Conservation (phyloP, 2,329 filamentous ascomycete genomes). For the Exserohilum turcica region DNA sequence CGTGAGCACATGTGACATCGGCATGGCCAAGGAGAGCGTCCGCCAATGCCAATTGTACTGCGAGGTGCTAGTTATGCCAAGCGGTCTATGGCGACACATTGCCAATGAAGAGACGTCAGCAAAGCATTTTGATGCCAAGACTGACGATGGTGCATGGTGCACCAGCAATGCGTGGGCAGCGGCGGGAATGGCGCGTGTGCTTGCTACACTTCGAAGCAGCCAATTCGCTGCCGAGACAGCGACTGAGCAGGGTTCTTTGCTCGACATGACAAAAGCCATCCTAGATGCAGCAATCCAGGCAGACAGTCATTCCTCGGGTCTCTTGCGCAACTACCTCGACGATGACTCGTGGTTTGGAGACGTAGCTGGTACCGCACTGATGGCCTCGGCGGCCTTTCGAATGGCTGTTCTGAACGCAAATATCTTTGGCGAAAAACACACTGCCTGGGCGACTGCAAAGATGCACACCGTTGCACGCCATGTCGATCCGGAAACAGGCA, state of each 20-base stretch:
- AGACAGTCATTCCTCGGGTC: slow-evolving; percentile 45
- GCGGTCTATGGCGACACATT: slow-evolving; percentile 55
- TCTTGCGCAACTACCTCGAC: slow-evolving; percentile 56
- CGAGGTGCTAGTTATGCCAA: slow-evolving; percentile 43
- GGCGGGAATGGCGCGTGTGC: slow-evolving; percentile 54
- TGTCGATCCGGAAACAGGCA: slow-evolving; percentile 46
- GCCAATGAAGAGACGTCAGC: slow-evolving; percentile 35
- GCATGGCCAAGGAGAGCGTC: slow-evolving; percentile 45
- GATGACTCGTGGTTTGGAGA: slow-evolving; percentile 55
- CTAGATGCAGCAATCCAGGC: slow-evolving; percentile 43
- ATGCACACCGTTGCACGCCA: slow-evolving; percentile 43
- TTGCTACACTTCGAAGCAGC: slow-evolving; percentile 51
- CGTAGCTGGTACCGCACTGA: slow-evolving; percentile 54
- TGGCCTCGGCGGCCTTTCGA: slow-evolving; percentile 54
- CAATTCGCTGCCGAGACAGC: slow-evolving; percentile 11
- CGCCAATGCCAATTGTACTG: slow-evolving; percentile 51
- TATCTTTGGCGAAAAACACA: slow-evolving; percentile 45
- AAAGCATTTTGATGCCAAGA: background rate
- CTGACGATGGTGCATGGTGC: slow-evolving; percentile 52
- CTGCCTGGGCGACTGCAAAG: slow-evolving; percentile 52
- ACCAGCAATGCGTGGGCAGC: slow-evolving; percentile 58
- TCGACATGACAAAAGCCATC: slow-evolving; percentile 45
- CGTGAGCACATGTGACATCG: slow-evolving; percentile 46
- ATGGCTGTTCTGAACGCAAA: slow-evolving; percentile 51
- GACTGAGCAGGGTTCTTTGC: slow-evolving; percentile 33